Conservation (phyloP, 179 eudicot species). For the Spinacia oleracea region DNA sequence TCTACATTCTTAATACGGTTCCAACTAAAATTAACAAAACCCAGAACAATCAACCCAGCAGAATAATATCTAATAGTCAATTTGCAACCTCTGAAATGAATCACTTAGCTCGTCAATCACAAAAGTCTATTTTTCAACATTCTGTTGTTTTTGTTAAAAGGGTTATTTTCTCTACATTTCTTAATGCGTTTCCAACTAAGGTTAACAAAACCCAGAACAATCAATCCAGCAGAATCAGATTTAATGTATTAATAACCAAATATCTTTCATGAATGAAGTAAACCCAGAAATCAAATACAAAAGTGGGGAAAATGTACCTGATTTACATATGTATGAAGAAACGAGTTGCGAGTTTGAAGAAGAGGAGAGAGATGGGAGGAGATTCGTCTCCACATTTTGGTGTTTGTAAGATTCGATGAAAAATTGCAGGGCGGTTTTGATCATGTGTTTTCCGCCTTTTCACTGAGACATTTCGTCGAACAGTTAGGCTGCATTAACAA, state of each 20-base stretch:
- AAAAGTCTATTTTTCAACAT: neutral
- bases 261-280: neutral
- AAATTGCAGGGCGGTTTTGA: neutral
- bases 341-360: neutral
- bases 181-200: neutral
- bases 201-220: neutral
- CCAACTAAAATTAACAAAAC: neutral
- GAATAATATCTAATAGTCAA: neutral
- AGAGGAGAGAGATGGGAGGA: conserved; percentile 27
- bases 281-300: neutral
- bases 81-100: too few relatives aligned
- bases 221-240: neutral
- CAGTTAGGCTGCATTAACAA: neutral
- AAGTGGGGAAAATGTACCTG: conserved; percentile 15
- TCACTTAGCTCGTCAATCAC: neutral
- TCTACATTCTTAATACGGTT: neutral
- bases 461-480: neutral
- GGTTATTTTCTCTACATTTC: neutral
- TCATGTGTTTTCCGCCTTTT: neutral
- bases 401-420: neutral
- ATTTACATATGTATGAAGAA: neutral
- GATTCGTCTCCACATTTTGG: conserved; percentile 25
- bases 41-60: neutral
- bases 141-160: neutral
- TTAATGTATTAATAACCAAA: neutral